Evolutionary conservation across 2,329 filamentous ascomycete genomes (phyloP), one percentile per base, ranked within the genome.

Genomic region (Paramyrothecium roridum): DNA sequence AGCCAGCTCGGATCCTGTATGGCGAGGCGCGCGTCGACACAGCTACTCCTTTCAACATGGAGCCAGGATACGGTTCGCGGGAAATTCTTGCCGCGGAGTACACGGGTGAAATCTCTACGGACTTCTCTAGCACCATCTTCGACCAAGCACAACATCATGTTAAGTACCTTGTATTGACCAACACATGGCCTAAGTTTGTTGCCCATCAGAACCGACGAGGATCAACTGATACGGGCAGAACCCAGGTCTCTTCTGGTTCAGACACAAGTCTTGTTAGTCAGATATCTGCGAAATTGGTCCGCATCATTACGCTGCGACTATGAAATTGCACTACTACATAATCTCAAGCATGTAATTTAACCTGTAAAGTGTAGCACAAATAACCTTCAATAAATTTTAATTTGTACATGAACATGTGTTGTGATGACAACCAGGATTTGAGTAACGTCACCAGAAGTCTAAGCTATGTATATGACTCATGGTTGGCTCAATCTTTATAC

Each of bases 151-250:
- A 85, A 62, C 68, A 70, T 17, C 80, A 78, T 60, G 81, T 89
- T 70, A 87, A 86, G 68, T 85, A 88, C 56, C 75, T 88, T 8
- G 85, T 89, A 3, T 71, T 88, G 56, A 87, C 84, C 16, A 88
- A 88, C 64, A 89, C 86, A 0, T 89, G 86, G 86, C 80, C 80
- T 26, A 82, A 81, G 63, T 85, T 80, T 61, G 75, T 82, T 40
- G 71, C 66, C 48, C 72, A 77, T 23, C 58, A 19, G 22, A 23
- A 50, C 13, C 48, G 48, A 16, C 48, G 48, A 13, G 21, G 17
- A n/a, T 50, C 48, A 30, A 23, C 13, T 16, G 48, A 50, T 22
- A 50, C 48, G 23, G 48, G 16, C 8, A 23, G 12, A 16, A 50
- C 48, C 21, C 22, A 30, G 16, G 17, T 33, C 10, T 23, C 48